Conservation (phyloP, 371 early-diverging fungal genomes). For the Apophysomyces ossiformis region DNA sequence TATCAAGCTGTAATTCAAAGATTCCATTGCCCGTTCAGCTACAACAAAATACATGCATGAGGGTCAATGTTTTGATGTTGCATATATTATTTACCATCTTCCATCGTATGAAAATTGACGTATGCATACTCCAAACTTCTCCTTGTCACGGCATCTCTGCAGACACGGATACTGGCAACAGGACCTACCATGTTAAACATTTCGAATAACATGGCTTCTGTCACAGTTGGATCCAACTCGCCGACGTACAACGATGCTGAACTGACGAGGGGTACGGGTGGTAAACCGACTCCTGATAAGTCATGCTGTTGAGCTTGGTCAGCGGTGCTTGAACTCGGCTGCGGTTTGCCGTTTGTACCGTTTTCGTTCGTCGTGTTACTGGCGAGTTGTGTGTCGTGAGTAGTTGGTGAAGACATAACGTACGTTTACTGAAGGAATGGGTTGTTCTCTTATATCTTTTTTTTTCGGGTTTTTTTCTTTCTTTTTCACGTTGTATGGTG, state of each 20-base stretch:
- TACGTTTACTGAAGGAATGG: neutral
- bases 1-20: conserved; percentile 93
- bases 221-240: conserved; percentile 92
- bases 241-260: conserved; percentile 89
- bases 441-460: conserved; percentile 12
- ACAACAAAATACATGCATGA: conserved; percentile 18
- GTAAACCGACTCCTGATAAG: neutral
- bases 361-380: neutral
- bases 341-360: neutral
- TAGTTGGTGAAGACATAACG: conserved; percentile 12
- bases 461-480: conserved; percentile 10
- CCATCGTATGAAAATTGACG: conserved; percentile 91
- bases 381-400: neutral
- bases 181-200: conserved; percentile 96
- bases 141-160: conserved; percentile 97
- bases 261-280: neutral
- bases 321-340: conserved; percentile 3
- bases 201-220: conserved; percentile 97
- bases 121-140: conserved; percentile 98
- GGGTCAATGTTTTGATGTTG: conserved; percentile 9
- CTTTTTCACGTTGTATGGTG: neutral
- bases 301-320: conserved; percentile 1
- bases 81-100: conserved; percentile 64
- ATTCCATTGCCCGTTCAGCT: conserved; percentile 93
- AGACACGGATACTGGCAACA: conserved; percentile 97